A percentile compares a stretch with the other conserved stretches of the same genome.
Evolutionary conservation across 1,284 basidiomycete species (phyloP).

Genomic region (Ceratobasidium sp.): DNA sequence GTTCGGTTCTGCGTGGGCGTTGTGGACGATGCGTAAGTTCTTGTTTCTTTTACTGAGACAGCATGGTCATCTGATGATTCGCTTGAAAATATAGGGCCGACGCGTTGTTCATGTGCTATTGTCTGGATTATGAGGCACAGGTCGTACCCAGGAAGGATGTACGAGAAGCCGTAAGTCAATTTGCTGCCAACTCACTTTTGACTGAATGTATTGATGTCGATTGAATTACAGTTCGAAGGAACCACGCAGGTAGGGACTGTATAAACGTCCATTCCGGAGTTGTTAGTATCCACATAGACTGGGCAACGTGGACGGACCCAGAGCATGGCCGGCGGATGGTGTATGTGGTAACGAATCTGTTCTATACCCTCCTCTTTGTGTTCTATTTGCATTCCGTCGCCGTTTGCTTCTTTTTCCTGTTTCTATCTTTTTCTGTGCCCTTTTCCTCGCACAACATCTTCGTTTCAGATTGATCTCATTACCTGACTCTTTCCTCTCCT

Average conservation of each 20-base stretch:
- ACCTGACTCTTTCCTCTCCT: not conserved
- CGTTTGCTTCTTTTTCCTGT: not conserved
- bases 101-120: slow-evolving; percentile 88
- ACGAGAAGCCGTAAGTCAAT: slow-evolving; percentile 69
- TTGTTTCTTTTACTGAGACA: slow-evolving; percentile 4
- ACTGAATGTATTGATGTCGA: not conserved
- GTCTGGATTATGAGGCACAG: slow-evolving; percentile 82
- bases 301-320: slow-evolving; percentile 6
- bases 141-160: slow-evolving; percentile 72
- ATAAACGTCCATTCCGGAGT: not conserved
- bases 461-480: not conserved
- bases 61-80: not conserved
- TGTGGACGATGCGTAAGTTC: slow-evolving; percentile 76
- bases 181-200: not conserved
- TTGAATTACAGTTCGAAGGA: slow-evolving; percentile 26
- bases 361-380: not conserved
- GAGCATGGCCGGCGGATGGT: not conserved
- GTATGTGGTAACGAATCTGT: not conserved
- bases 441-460: not conserved
- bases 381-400: not conserved
- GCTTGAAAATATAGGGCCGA: slow-evolving; percentile 69
- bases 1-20: slow-evolving; percentile 85
- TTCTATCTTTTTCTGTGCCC: not conserved
- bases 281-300: not conserved
- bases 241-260: not conserved